These are phyloP conservation scores for Cruciata laevipes DNA, from an alignment of 257 asterid genomes.

Conservation along the genomic window DNA sequence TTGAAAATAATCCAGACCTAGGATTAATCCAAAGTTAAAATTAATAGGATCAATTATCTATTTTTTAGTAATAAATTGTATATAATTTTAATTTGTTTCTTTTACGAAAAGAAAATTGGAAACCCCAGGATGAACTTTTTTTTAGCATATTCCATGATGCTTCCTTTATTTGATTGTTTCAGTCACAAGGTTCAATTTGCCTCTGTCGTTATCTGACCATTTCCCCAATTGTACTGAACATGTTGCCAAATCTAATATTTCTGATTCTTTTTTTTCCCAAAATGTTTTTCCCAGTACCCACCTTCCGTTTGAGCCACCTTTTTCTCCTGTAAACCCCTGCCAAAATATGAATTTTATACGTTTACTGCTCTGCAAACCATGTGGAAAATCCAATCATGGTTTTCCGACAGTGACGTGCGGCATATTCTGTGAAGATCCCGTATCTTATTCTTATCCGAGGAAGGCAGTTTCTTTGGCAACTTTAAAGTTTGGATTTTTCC, in stretches of 20 bases:
- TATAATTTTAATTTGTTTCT: no score
- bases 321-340: background rate
- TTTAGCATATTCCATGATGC: background rate
- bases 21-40: no score
- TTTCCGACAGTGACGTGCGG: background rate
- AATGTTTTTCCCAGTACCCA: background rate
- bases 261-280: background rate
- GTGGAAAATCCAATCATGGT: background rate
- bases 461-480: background rate
- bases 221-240: background rate
- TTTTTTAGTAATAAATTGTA: no score
- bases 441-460: conserved; percentile 5
- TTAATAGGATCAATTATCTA: no score
- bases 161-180: background rate
- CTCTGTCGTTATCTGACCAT: background rate
- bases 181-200: background rate
- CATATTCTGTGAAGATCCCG: conserved; percentile 11
- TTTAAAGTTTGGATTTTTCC: background rate
- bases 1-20: no score
- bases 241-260: background rate
- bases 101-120: no score
- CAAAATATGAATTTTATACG: background rate
- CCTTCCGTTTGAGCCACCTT: background rate
- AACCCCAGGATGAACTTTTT: background rate
- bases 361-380: background rate